Conservation (phyloP, 192 early-diverging fungal species). For the Linnemannia elongata region DNA sequence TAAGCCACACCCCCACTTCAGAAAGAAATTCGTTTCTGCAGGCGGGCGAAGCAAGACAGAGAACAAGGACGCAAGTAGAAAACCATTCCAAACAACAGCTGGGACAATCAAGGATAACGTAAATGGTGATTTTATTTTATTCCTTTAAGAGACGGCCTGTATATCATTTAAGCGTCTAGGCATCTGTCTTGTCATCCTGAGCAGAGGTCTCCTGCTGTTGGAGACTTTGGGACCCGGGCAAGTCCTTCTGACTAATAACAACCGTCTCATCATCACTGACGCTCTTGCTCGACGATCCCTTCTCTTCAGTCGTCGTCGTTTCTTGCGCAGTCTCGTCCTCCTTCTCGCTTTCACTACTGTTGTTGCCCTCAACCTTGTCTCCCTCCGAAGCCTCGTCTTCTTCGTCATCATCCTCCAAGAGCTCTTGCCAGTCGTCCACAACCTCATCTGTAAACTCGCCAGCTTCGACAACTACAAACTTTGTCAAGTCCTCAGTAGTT, state of each 20-base stretch:
- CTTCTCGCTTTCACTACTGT: background rate
- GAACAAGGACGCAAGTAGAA: background rate
- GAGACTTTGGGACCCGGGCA: background rate
- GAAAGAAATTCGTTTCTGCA: background rate
- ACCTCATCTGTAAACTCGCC: slow-evolving; percentile 54
- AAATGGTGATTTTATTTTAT: background rate
- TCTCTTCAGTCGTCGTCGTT: background rate
- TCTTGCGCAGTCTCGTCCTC: background rate
- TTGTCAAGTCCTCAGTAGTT: slow-evolving; percentile 37
- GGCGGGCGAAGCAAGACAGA: background rate
- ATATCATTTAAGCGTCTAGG: background rate
- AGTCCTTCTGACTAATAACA: slow-evolving; percentile 17
- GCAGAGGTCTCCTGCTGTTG: background rate
- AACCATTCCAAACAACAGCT: too few species aligned
- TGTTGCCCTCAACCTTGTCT: background rate
- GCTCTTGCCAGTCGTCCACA: slow-evolving; percentile 55
- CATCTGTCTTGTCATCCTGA: background rate
- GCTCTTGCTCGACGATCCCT: slow-evolving; percentile 22
- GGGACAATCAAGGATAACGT: too few species aligned
- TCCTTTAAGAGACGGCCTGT: too few species aligned
- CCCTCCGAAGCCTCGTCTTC: background rate
- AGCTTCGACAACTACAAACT: slow-evolving; percentile 51
- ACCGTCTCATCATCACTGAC: slow-evolving; percentile 44
- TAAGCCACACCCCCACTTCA: background rate
- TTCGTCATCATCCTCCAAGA: slow-evolving; percentile 48